Evolutionary conservation across 495 filamentous ascomycete species (phyloP), one percentile per base, ranked within the genome.

Genomic region (Penicillium salamii): DNA sequence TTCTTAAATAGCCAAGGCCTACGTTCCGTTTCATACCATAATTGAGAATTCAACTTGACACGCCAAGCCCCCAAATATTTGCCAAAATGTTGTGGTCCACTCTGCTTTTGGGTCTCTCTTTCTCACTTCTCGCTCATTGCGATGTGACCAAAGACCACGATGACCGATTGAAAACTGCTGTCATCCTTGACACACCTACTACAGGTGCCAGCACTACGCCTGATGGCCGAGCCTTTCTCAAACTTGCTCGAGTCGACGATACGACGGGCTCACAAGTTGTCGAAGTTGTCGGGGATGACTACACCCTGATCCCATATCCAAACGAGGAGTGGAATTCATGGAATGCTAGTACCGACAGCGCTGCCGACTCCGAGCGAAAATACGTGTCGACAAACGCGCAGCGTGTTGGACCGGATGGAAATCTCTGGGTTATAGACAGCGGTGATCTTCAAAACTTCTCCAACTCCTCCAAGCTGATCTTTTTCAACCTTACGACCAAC

Each of bases 281-380:
- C 3, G 46, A 49, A 12, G 26, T 15, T 11, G 23, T 26, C 23
- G n/a, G n/a, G 7, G 36, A 18, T 18, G 41, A 41, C 36, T 19
- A 41, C 14, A 31, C 46, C 3, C 36, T 49, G 11, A 12, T 31
- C n/a, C 13, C 46, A 7, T 49, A 41, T 28, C 46, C 46, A 7
- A 40, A 42, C 35, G 35, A 49, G n/a, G 37, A 38, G 17, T 49
- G 46, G 46, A 41, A 49, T n/a, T 49, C 46, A 13, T 49, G 46
- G 46, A 49, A 40, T 33, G 35, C 23, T 9, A 41, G 35, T 14
- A 32, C 21, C 4, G 36, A 49, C 32, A 32, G n/a, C 3, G 21
- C 23, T 20, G 14, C 37, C 4, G 46, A 40, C 28, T 21, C 45
- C 7, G 45, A 26, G 13, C 3, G 8, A 3, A 48, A 48, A 39